A percentile compares a stretch with the other conserved stretches of the same genome.
Evolutionary conservation across 768 basidiomycete species (phyloP).

Genomic region (Russula foetens): DNA sequence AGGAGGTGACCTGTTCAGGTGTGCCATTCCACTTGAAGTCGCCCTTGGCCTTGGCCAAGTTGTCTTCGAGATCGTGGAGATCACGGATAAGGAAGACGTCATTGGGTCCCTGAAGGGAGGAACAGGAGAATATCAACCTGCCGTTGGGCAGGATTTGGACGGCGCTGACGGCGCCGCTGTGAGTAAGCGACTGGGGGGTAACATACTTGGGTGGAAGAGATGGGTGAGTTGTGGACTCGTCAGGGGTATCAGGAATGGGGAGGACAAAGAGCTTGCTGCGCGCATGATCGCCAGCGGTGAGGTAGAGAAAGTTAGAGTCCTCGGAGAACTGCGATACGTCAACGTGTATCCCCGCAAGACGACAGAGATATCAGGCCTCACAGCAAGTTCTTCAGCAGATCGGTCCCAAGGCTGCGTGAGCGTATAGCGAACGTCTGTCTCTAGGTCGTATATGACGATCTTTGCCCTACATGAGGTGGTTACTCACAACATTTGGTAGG

Average conservation of each 20-base stretch:
- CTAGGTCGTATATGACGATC: constrained; percentile 72
- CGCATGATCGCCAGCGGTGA: constrained; percentile 73
- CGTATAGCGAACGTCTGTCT: constrained; percentile 56
- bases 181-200: constrained; percentile 52
- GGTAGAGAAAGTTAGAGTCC: constrained; percentile 59
- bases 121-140: constrained; percentile 62
- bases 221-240: constrained; percentile 45
- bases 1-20: constrained; percentile 54
- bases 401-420: constrained; percentile 84
- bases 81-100: constrained; percentile 60
- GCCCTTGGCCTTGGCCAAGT: constrained; percentile 9
- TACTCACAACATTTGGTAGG: background rate
- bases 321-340: constrained; percentile 53
- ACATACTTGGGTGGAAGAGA: constrained; percentile 35
- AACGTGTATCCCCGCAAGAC: background rate
- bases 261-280: constrained; percentile 66
- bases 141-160: constrained; percentile 52
- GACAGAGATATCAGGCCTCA: constrained; percentile 27
- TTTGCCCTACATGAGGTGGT: constrained; percentile 42
- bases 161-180: constrained; percentile 47
- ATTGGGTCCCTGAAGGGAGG: constrained; percentile 72
- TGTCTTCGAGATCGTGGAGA: constrained; percentile 35
- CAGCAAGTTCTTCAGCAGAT: constrained; percentile 54
- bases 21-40: constrained; percentile 27
- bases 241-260: constrained; percentile 55